Base-by-base conservation (phyloP, 371 early-diverging fungal genomes). In the Lichtheimia corymbifera region DNA sequence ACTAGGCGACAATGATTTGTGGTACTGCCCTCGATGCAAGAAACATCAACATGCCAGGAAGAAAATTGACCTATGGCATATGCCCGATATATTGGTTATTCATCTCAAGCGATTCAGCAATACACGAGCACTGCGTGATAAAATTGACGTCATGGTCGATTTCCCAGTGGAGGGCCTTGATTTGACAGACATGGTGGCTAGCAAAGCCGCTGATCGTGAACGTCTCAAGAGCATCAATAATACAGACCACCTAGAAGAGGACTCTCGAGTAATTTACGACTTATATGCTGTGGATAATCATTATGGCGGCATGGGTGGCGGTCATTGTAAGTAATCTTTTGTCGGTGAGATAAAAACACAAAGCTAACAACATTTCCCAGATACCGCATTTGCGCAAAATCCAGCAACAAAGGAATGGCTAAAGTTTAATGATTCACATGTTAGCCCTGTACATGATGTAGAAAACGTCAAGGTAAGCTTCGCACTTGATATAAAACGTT, bases 241-340 rank as follows among this genome's bases (percentile, higher is more conserved):
- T 15, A 18, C 57, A 11, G 12, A 56, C 7, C 25, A 56, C 27
- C 0, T 56, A 5, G 15, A 42, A 27, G 45, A 43, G 7, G 66
- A 73, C 11, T 66, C 76, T 6, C 55, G 68, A 9, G 69, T 80
- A 1, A 79, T 93, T 1, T 97, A 96, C 66, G 95, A 97, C 61
- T 74, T 97, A 30, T 92, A 84, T 72, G 93, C 90, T 2, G 91
- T 96, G 9, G 93, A 92, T 53, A 95, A 96, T 66, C 96, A 96
- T 64, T 93, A 83, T 79, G 96, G 96, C 28, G 93, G 95, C 7
- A 68, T 95, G 49, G 96, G 95, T 52, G 96, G 96, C 49, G 97
- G 97, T 30, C 97, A 96, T 65, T 96, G 89, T 88, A 85, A 82
- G 86, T 77, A 20, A 1, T 14, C 47, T 20, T 42, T 17, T 43